These are phyloP conservation scores for Saccharomycopsis hybrid DNA, from an alignment of 1,139 yeast species.

Conservation along the genomic window DNA sequence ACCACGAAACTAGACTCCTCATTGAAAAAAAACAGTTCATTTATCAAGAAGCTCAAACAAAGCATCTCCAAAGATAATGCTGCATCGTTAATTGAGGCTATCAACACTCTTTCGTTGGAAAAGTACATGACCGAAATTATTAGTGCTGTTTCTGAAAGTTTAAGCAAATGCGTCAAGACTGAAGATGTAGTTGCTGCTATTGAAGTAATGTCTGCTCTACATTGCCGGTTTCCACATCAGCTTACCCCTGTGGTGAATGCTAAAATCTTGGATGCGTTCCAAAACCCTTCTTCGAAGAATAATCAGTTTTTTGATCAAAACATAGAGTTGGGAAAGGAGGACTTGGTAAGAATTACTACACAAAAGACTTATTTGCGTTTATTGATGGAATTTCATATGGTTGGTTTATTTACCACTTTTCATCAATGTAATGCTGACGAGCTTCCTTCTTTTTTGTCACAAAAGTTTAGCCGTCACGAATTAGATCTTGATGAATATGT, in stretches of 20 bases:
- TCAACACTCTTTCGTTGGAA: conserved; percentile 56
- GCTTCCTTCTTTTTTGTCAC: no score
- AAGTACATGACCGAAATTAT: conserved; percentile 73
- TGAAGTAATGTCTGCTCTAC: conserved; percentile 66
- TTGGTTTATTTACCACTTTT: conserved; percentile 48
- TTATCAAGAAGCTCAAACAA: conserved; percentile 62
- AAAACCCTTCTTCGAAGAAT: conserved; percentile 31
- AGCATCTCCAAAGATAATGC: conserved; percentile 46
- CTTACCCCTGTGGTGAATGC: conserved; percentile 51
- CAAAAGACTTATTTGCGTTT: conserved; percentile 49
- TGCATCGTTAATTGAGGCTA: conserved; percentile 49
- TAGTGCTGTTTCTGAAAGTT: conserved; percentile 57
- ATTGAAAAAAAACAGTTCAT: conserved; percentile 77
- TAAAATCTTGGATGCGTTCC: conserved; percentile 41
- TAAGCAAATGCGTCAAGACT: conserved; percentile 45
- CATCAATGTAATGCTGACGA: conserved; percentile 24
- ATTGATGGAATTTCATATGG: conserved; percentile 54
- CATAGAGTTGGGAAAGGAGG: conserved; percentile 39
- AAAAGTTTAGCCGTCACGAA: no score
- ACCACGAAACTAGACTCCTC: conserved; percentile 57
- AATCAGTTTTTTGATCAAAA: conserved; percentile 9
- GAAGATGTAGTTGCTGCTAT: conserved; percentile 61
- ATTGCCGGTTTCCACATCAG: conserved; percentile 57
- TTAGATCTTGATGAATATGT: no score
- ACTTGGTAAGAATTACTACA: conserved; percentile 34